Conservation (phyloP, 1,139 yeast genomes). For the Pichia sp. region DNA sequence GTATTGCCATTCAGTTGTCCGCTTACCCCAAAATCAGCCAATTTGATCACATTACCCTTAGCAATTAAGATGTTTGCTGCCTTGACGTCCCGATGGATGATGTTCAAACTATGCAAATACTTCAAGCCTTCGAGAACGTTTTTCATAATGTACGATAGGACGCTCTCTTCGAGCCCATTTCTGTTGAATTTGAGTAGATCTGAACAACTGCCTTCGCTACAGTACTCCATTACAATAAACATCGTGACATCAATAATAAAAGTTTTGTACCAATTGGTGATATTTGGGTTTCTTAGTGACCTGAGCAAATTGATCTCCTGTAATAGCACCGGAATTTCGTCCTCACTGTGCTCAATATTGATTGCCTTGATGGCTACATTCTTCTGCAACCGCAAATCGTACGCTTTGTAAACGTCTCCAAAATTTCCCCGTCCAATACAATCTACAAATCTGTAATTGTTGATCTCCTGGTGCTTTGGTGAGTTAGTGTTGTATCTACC, state of each 20-base stretch:
- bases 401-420: constrained; percentile 78
- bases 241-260: constrained; percentile 58
- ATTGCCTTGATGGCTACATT: constrained; percentile 76
- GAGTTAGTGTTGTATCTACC: not conserved
- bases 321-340: constrained; percentile 61
- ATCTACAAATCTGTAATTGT: constrained; percentile 35
- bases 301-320: constrained; percentile 76
- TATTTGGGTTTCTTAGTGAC: constrained; percentile 55
- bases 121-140: constrained; percentile 60
- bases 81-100: constrained; percentile 82
- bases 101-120: constrained; percentile 67
- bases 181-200: constrained; percentile 58
- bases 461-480: constrained; percentile 16
- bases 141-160: constrained; percentile 53
- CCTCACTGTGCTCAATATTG: constrained; percentile 68
- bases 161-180: constrained; percentile 48
- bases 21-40: constrained; percentile 87
- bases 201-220: constrained; percentile 88
- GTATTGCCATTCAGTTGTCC: constrained; percentile 67
- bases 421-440: constrained; percentile 82
- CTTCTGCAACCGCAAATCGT: constrained; percentile 18
- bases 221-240: constrained; percentile 90
- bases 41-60: constrained; percentile 55
- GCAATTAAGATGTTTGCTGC: constrained; percentile 77
- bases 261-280: constrained; percentile 63